Evolutionary conservation across 139 green algal genomes (phyloP).

Genomic region (Chlorella sp.): DNA sequence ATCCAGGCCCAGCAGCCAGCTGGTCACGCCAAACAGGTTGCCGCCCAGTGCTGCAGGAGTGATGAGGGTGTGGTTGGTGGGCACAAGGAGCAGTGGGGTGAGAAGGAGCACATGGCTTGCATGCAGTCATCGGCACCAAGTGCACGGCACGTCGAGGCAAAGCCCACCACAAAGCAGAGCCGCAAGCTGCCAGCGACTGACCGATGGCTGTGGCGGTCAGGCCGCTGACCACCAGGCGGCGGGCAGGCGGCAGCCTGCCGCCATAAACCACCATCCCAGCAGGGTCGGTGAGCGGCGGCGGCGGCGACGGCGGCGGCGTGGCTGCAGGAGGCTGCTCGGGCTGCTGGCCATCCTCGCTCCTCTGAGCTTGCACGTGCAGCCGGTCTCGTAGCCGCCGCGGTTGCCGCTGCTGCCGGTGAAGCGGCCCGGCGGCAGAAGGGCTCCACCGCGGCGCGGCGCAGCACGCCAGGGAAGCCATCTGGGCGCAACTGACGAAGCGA

Average conservation of each 20-base stretch:
- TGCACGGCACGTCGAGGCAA: too few species aligned
- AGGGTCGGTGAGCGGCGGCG: neutral
- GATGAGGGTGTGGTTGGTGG: neutral
- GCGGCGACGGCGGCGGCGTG: neutral
- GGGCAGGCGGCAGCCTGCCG: conserved; percentile 55
- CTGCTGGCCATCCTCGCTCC: neutral
- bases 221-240: conserved; percentile 49
- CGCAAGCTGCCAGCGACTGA: neutral
- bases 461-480: too few species aligned
- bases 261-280: conserved; percentile 59
- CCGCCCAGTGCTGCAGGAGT: conserved; percentile 75
- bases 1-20: conserved; percentile 77
- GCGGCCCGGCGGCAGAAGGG: too few species aligned
- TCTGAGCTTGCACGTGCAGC: neutral
- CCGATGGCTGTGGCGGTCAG: conserved; percentile 53
- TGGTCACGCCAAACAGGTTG: conserved; percentile 87
- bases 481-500: too few species aligned
- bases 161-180: too few species aligned
- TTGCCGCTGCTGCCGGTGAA: neutral
- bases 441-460: too few species aligned
- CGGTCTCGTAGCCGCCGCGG: neutral
- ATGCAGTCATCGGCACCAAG: too few species aligned
- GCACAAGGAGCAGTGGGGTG: too few species aligned
- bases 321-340: neutral
- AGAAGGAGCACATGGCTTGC: too few species aligned